These are phyloP conservation scores for Rhizophagus sp. DNA, from an alignment of 192 early-diverging fungal genomes.

Conservation along the genomic window DNA sequence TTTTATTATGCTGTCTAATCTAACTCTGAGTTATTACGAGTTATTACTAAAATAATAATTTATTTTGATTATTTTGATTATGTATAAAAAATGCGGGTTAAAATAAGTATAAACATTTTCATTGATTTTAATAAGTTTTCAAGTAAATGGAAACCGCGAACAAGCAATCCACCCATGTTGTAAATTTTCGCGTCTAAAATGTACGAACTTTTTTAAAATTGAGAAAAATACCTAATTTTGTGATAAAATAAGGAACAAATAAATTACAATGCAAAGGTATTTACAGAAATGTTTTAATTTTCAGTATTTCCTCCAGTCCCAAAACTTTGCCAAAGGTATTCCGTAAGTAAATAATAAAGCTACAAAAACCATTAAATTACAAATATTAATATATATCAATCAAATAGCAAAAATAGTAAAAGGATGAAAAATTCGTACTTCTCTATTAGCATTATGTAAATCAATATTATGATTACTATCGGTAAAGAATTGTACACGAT, in stretches of 20 bases:
- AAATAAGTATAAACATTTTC: too few relatives aligned
- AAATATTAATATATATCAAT: neutral
- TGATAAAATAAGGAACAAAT: neutral
- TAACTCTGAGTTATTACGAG: too few relatives aligned
- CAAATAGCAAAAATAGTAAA: neutral
- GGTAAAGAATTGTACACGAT: slow-evolving; percentile 85
- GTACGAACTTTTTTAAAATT: neutral
- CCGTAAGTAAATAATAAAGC: slow-evolving; percentile 42
- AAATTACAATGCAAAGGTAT: neutral
- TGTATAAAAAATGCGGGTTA: too few relatives aligned
- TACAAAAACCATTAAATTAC: neutral
- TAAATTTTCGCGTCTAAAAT: too few relatives aligned
- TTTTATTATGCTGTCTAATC: too few relatives aligned
- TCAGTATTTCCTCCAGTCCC: neutral
- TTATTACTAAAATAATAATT: too few relatives aligned
- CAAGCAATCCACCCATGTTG: too few relatives aligned
- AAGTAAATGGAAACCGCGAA: too few relatives aligned
- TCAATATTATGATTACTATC: slow-evolving; percentile 90
- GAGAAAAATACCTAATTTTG: neutral
- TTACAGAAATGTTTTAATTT: neutral
- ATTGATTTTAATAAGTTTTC: too few relatives aligned
- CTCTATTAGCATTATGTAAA: slow-evolving; percentile 71
- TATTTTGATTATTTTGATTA: too few relatives aligned
- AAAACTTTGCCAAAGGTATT: slow-evolving; percentile 37
- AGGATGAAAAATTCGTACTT: slow-evolving; percentile 27